Percentiles rank a stretch among this genome's conserved stretches.
Evolutionary conservation across 305 asterid genomes (phyloP).

Genomic region (Fraxinus sp.): DNA sequence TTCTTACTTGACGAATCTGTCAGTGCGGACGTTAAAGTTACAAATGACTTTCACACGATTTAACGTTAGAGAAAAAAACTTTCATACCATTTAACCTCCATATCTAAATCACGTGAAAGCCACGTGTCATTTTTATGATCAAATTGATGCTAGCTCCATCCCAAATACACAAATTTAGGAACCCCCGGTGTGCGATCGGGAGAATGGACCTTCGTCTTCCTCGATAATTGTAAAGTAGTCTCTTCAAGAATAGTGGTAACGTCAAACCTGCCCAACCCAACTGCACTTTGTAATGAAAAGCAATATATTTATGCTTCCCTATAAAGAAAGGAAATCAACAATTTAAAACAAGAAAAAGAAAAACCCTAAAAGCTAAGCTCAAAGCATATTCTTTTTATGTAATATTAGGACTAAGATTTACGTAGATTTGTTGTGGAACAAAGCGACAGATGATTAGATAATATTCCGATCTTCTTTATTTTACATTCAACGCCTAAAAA

Average conservation of each 20-base stretch:
- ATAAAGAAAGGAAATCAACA: not conserved
- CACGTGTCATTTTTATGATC: too few relatives aligned
- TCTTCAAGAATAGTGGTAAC: not conserved
- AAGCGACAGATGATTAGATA: slow-evolving; percentile 1
- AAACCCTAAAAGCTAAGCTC: not conserved
- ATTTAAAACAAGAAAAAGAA: not conserved
- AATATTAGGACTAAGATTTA: slow-evolving; percentile 4
- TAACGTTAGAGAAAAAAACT: not conserved
- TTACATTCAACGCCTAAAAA: not conserved
- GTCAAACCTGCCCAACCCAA: not conserved
- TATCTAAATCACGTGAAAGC: not conserved
- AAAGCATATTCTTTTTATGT: slow-evolving; percentile 2
- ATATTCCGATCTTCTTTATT: not conserved
- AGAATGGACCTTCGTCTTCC: not conserved
- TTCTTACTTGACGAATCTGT: not conserved
- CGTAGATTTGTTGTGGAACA: not conserved
- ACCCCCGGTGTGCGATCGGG: not conserved
- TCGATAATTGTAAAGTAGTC: not conserved
- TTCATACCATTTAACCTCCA: not conserved
- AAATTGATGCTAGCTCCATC: too few relatives aligned
- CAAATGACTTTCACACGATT: not conserved
- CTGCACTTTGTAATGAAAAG: not conserved
- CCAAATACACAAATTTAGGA: not conserved
- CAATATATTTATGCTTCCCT: not conserved
- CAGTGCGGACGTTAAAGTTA: not conserved